phyloP scores from a whole-genome alignment of 2,329 filamentous ascomycete species.

The Pestalotiopsis sp. region DNA sequence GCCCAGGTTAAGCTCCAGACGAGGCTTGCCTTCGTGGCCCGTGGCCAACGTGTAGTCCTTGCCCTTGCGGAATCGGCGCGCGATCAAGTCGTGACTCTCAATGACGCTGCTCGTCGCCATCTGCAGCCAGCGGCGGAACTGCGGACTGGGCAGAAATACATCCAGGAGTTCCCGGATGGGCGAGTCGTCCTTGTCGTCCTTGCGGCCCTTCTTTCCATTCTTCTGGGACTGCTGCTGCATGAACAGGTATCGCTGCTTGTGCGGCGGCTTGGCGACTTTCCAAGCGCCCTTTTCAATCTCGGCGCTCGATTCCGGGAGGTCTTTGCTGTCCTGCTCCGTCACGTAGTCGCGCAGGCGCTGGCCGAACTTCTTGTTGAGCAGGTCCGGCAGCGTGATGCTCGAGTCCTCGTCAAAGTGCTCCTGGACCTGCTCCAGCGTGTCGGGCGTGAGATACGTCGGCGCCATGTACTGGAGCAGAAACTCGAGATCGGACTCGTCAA shows the following conservation, averaged over 20 bases:
- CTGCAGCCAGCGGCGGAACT: conserved; percentile 89
- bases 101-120: conserved; percentile 78
- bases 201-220: conserved; percentile 15
- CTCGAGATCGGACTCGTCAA: conserved; percentile 81
- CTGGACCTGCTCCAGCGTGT: conserved; percentile 81
- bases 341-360: conserved; percentile 73
- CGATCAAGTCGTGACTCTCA: conserved; percentile 76
- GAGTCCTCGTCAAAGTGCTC: conserved; percentile 82
- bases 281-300: conserved; percentile 67
- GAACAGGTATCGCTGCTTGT: conserved; percentile 94
- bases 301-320: conserved; percentile 48
- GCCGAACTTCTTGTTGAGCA: conserved; percentile 80
- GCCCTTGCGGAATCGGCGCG: conserved; percentile 83
- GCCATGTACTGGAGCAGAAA: conserved; percentile 91
- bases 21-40: conserved; percentile 75
- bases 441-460: conserved; percentile 88
- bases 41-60: conserved; percentile 93
- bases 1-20: conserved; percentile 84
- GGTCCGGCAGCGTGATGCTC: conserved; percentile 78
- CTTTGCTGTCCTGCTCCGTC: conserved; percentile 61
- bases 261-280: conserved; percentile 83
- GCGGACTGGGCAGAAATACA: conserved; percentile 78
- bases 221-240: conserved; percentile 54
- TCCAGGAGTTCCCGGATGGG: conserved; percentile 80
- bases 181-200: conserved; percentile 40